These are phyloP conservation scores for Solanum ossicruentum DNA, from an alignment of 257 asterid species.

Conservation along the genomic window DNA sequence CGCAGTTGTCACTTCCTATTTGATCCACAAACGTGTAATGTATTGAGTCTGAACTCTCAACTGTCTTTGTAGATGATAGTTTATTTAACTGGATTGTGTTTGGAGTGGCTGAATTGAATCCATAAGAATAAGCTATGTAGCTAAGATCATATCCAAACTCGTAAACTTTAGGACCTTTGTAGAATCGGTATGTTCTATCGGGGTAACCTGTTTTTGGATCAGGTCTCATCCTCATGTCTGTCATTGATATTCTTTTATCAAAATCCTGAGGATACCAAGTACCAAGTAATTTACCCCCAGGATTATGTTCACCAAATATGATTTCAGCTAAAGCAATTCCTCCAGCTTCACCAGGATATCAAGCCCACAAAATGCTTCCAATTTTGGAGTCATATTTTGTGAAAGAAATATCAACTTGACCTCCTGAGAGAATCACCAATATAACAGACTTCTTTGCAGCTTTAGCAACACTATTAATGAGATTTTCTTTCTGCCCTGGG, in stretches of 20 bases:
- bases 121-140: constrained; percentile 52
- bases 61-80: not conserved
- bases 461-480: constrained; percentile 41
- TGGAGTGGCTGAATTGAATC: constrained; percentile 28
- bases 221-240: constrained; percentile 87
- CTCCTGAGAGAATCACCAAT: constrained; percentile 57
- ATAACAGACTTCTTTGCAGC: constrained; percentile 61
- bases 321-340: constrained; percentile 59
- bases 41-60: constrained; percentile 2
- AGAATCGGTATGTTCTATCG: constrained; percentile 63
- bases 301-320: constrained; percentile 71
- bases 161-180: constrained; percentile 51
- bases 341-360: constrained; percentile 92
- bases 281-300: constrained; percentile 71
- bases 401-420: constrained; percentile 58
- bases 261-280: constrained; percentile 68
- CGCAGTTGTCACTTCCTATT: constrained; percentile 31
- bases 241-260: constrained; percentile 46
- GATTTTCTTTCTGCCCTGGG: constrained; percentile 59
- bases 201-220: constrained; percentile 49
- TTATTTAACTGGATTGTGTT: constrained; percentile 34
- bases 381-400: constrained; percentile 43
- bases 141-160: constrained; percentile 70
- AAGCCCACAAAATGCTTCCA: constrained; percentile 74
- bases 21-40: constrained; percentile 24